phyloP scores from a whole-genome alignment of 2,329 filamentous ascomycete species.

The Aspergillus sp. region DNA sequence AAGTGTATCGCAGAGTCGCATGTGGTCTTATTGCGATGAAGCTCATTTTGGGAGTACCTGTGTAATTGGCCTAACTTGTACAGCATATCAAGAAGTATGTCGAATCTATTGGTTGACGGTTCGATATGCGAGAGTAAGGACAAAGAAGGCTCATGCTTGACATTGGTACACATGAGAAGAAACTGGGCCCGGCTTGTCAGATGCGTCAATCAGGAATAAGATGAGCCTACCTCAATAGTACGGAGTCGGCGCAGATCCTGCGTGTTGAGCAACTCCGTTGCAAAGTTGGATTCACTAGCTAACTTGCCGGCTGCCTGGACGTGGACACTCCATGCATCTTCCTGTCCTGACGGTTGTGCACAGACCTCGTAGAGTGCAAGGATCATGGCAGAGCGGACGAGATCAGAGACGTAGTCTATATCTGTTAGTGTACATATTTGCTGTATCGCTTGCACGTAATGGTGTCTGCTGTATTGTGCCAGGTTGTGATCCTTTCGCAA shows the following conservation, averaged over 20 bases:
- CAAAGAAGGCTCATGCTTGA: too few relatives aligned
- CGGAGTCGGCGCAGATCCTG: background rate
- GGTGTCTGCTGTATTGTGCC: background rate
- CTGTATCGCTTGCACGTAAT: background rate
- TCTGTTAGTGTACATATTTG: background rate
- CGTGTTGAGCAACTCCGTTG: background rate
- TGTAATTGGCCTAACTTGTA: background rate
- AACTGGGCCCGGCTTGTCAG: background rate
- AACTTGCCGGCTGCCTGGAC: background rate
- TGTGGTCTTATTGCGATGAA: background rate
- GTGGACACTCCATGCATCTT: background rate
- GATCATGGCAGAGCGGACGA: background rate
- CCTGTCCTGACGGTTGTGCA: background rate
- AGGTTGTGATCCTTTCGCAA: background rate
- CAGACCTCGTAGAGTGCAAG: background rate
- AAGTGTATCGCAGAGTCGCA: background rate
- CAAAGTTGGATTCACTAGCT: background rate
- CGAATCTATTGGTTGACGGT: background rate
- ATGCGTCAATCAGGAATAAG: background rate
- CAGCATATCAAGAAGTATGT: background rate
- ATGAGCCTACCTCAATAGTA: background rate
- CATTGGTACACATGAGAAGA: background rate
- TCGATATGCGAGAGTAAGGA: background rate
- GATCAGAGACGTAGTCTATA: background rate
- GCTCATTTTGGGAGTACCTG: background rate